Evolutionary conservation across 2,329 filamentous ascomycete species (phyloP), one percentile per base, ranked within the genome.

Genomic region (Endoconidiophora polonica): DNA sequence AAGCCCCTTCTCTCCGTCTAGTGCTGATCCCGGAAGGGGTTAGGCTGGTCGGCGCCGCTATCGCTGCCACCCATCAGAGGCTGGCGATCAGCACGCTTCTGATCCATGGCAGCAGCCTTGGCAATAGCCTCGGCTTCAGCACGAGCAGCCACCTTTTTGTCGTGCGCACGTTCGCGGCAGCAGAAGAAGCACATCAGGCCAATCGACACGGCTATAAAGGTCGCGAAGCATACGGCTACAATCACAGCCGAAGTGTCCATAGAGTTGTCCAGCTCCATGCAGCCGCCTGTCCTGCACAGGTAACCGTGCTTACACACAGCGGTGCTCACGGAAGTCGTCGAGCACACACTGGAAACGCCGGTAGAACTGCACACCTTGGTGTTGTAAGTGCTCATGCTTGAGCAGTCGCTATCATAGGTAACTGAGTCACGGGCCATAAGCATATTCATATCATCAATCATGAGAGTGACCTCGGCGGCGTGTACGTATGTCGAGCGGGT

Each of bases 101-200:
- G 67, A 53, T 64, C 67, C 10, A 57, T 55, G 37, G 52, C 55
- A 46, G 68, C 65, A 57, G 68, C 68, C 59, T 69, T 68, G 45
- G 68, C 69, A 46, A 71, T 68, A 23, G 66, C 67, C n/a, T 66
- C 67, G 42, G 70, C 70, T 62, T 76, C 72, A 52, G 66, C 66
- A 55, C 67, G 66, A 52, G 67, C 67, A 49, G 60, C 61, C 33
- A 66, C 60, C 44, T 64, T 62, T 59, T 65, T 66, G 57, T 72
- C 65, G 56, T 64, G 56, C 59, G 60, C 61, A 56, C 67, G 64
- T 56, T 77, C 73, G 54, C 64, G 63, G 65, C 67, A 71, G 68
- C 71, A 76, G 55, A 70, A 63, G 65, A 69, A 69, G 58, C 68
- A 66, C 50, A 77, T 60, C 54, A 62, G 56, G 44, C 57, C 60